Evolutionary conservation across 352 stramenopile genomes (phyloP).

Genomic region (Pythium aquatile): DNA sequence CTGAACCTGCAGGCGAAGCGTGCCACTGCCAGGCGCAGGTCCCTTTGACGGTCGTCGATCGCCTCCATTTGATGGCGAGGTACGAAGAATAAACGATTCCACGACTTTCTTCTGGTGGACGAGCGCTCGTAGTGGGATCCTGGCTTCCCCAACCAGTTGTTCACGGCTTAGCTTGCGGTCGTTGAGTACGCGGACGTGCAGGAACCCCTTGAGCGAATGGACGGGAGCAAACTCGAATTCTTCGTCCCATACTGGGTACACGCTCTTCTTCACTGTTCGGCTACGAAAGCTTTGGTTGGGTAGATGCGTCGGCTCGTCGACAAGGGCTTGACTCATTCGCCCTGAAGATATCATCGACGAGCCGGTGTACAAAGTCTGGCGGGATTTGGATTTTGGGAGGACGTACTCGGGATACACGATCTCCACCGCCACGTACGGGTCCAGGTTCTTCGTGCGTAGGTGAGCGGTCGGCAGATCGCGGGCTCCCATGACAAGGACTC

Average conservation of each 20-base stretch:
- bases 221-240: constrained; percentile 66
- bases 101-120: constrained; percentile 63
- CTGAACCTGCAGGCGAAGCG: constrained; percentile 58
- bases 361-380: not conserved
- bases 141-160: constrained; percentile 64
- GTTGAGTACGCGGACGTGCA: constrained; percentile 67
- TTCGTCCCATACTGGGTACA: constrained; percentile 82
- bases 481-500: constrained; percentile 47
- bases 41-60: not conserved
- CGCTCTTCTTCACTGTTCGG: constrained; percentile 64
- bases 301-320: constrained; percentile 7
- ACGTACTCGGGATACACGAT: constrained; percentile 57
- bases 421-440: constrained; percentile 64
- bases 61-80: constrained; percentile 15
- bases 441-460: constrained; percentile 67
- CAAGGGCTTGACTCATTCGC: not conserved
- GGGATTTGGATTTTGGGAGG: constrained; percentile 12
- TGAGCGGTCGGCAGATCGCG: constrained; percentile 60
- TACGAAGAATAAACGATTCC: constrained; percentile 56
- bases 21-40: constrained; percentile 25
- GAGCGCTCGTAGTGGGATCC: constrained; percentile 57
- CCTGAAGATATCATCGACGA: not conserved
- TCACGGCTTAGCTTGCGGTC: constrained; percentile 66
- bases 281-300: constrained; percentile 43
- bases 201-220: constrained; percentile 60